Conservation (phyloP, 2,329 filamentous ascomycete species). For the Epichloe gansuensis region DNA sequence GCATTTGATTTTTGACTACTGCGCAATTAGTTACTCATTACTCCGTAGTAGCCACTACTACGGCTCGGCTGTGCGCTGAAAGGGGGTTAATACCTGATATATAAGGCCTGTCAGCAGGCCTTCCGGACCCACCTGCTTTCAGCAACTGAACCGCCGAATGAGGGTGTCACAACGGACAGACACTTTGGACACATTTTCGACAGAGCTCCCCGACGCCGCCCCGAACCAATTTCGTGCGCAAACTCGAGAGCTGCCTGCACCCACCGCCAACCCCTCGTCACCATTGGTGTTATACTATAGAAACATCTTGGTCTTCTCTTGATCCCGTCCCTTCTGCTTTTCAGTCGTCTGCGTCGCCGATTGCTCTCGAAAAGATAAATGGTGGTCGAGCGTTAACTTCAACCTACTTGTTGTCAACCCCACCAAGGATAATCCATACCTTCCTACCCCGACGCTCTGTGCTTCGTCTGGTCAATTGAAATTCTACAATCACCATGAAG, state of each 20-base stretch:
- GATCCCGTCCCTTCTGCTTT: neutral
- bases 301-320: neutral
- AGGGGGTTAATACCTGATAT: slow-evolving; percentile 8
- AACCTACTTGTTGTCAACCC: slow-evolving; percentile 1
- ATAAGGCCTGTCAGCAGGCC: slow-evolving; percentile 1
- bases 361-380: slow-evolving; percentile 1
- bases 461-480: neutral
- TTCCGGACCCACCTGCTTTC: neutral
- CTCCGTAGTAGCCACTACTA: too few species aligned
- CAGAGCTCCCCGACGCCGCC: slow-evolving; percentile 1
- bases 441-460: neutral
- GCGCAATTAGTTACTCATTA: too few species aligned
- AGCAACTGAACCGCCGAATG: slow-evolving; percentile 1
- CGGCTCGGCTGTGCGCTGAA: neutral
- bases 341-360: neutral
- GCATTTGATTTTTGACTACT: too few species aligned
- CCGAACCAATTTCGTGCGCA: neutral
- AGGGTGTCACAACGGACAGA: slow-evolving; percentile 2
- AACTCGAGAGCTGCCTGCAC: neutral
- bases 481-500: slow-evolving; percentile 22
- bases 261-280: neutral
- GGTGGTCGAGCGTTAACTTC: slow-evolving; percentile 3
- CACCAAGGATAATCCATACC: slow-evolving; percentile 1
- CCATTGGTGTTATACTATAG: neutral
- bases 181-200: slow-evolving; percentile 7